Base-by-base conservation (phyloP, 1,139 yeast species). In the Magnusiomyces ingens region DNA sequence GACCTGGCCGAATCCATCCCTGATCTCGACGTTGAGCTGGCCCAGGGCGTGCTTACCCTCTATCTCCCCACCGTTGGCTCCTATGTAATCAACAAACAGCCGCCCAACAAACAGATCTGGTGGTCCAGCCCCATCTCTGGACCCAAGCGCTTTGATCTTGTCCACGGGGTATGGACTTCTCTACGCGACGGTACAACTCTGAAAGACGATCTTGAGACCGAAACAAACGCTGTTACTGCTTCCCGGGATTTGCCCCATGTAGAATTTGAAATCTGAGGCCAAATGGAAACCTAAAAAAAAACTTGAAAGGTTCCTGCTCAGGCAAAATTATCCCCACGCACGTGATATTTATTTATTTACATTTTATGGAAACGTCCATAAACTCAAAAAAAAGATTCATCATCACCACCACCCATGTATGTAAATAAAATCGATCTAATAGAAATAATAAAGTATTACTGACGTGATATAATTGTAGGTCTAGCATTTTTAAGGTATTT, bases 61-160 rank as follows among this genome's bases (percentile, higher is more conserved):
- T 77, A 75, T 2, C 66, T 85, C 37, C 86, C 89, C 1, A 78
- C 81, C 1, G 71, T 75, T 40, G 96, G 96, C 1, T 80, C 91
- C 1, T 90, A 90, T 67, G 95, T 90, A 37, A 82, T 91, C 62
- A 91, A 90, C 72, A 88, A 88, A 66, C 96, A 91, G 70, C 96
- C 97, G 1, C 95, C 96, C 1, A 90, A 88, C 69, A 84, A 85
- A 68, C 98, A 90, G 67, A 84, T 90, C 44, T 90, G 98, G 98
- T 76, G 89, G 52, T 82, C 94, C 57, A 85, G 95, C 43, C 98
- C 98, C 0, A 64, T 87, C 3, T 85, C 94, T n/a, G 98, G 98
- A 0, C 98, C 98, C 12, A 87, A 88, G 64, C 72, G 88, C 54
- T 73, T 68, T 57, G 76, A 74, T 53, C 65, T 61, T 52, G 62